Percentiles rank a stretch among this genome's conserved stretches.
Evolutionary conservation across 495 filamentous ascomycete genomes (phyloP).

Genomic region (Aspergillus nidulans): DNA sequence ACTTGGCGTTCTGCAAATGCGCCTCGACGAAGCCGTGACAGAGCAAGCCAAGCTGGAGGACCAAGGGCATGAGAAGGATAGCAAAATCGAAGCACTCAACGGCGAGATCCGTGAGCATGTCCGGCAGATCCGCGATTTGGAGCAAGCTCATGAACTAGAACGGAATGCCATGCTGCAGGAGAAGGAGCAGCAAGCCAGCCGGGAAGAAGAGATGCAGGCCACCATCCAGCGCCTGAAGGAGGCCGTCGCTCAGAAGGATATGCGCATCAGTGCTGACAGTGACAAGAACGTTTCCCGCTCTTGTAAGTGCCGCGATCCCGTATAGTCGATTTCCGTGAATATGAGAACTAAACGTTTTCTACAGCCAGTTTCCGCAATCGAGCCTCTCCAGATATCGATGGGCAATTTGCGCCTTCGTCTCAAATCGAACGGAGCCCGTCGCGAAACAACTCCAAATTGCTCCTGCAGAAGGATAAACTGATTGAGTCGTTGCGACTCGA

Average conservation of each 20-base stretch:
- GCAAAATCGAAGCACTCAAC: constrained; percentile 71
- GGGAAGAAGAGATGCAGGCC: constrained; percentile 83
- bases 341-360: constrained; percentile 26
- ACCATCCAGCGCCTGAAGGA: constrained; percentile 90
- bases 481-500: constrained; percentile 90
- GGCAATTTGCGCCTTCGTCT: constrained; percentile 84
- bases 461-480: constrained; percentile 91
- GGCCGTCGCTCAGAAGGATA: constrained; percentile 66
- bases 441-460: constrained; percentile 76
- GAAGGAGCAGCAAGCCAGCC: constrained; percentile 77
- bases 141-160: constrained; percentile 85
- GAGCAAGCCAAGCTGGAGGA: constrained; percentile 88
- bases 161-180: constrained; percentile 82
- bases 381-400: constrained; percentile 47
- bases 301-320: constrained; percentile 49
- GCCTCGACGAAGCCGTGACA: constrained; percentile 76
- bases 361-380: constrained; percentile 53
- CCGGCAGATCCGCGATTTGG: constrained; percentile 80
- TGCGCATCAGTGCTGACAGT: constrained; percentile 54
- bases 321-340: constrained; percentile 2
- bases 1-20: constrained; percentile 74
- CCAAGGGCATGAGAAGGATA: constrained; percentile 73
- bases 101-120: constrained; percentile 74
- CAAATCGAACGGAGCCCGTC: constrained; percentile 76
- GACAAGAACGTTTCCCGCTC: constrained; percentile 63